Evolutionary conservation across 805 yeast genomes (phyloP).

Genomic region (Candida nanaspora): DNA sequence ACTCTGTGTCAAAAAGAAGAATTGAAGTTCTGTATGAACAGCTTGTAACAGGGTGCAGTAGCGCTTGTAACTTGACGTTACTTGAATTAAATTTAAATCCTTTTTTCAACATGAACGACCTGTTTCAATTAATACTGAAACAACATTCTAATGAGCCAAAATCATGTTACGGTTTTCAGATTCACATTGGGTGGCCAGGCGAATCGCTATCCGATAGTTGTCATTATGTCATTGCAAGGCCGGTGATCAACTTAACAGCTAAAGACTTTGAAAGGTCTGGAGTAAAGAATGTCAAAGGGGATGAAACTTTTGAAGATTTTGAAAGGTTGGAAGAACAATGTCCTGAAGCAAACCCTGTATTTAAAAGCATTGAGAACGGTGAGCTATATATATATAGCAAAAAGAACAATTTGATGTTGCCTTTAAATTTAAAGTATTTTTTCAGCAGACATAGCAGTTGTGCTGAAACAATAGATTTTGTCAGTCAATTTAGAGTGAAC

Average conservation of each 20-base stretch:
- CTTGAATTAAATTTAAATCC: neutral
- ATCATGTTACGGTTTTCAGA: neutral
- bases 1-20: neutral
- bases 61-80: no score
- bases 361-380: neutral
- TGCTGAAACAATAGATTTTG: constrained; percentile 7
- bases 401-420: constrained; percentile 1
- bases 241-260: neutral
- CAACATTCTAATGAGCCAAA: no score
- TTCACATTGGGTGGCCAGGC: neutral
- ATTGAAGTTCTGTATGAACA: neutral
- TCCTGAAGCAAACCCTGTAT: neutral
- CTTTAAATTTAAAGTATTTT: constrained; percentile 6
- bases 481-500: constrained; percentile 5
- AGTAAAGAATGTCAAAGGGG: no score
- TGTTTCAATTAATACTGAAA: neutral
- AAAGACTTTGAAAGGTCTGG: neutral
- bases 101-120: neutral
- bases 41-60: neutral
- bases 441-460: constrained; percentile 15
- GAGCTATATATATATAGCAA: neutral
- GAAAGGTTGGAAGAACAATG: neutral
- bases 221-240: neutral
- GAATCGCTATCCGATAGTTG: neutral
- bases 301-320: neutral